Evolutionary conservation across 345 rosid species (phyloP), one percentile per base, ranked within the genome.

Genomic region (Lepidium sativum): DNA sequence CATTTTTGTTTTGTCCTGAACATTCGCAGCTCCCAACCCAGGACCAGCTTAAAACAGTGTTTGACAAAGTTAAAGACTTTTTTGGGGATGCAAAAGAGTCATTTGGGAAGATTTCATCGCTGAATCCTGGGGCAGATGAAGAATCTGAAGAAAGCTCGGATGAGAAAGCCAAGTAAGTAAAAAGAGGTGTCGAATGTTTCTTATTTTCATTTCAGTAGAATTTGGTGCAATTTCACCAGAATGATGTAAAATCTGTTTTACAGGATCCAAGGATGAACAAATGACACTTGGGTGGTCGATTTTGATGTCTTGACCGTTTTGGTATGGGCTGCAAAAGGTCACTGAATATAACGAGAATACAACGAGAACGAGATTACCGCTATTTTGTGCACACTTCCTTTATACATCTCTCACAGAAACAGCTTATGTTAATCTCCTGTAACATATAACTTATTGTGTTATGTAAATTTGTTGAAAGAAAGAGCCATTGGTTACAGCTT

Each of bases 51-150:
- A 87, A 86, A 78, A 89, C 98, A 13, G 98, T 92, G 69, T 53
- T 87, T 16, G 97, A 92, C 70, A 87, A 87, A 75, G 97, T 85
- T 56, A 85, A 80, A 75, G 94, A 89, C 81, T 83, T 83, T 76
- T 87, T 92, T 38, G 97, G 94, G 14, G 94, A 89, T 66, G 95
- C 98, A 6, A 92, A 89, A 71, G 90, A 89, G 57, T 89, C 98
- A 5, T 87, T 92, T 3, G 96, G 94, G 57, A 89, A 89, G 82
- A 35, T 86, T 20, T 79, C 94, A 14, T 73, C 88, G 0, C 61
- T 86, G 38, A 79, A 78, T 68, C 53, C 84, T 55, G 60, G 71
- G 10, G 6, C 79, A 32, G 44, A 64, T 0, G 95, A 69, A 59
- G 89, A 79, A 52, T 37, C 77, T 0, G 79, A 81, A 80, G 81